Conservation (phyloP, 78 protist genomes). For the Dictyostelium capitatum region DNA sequence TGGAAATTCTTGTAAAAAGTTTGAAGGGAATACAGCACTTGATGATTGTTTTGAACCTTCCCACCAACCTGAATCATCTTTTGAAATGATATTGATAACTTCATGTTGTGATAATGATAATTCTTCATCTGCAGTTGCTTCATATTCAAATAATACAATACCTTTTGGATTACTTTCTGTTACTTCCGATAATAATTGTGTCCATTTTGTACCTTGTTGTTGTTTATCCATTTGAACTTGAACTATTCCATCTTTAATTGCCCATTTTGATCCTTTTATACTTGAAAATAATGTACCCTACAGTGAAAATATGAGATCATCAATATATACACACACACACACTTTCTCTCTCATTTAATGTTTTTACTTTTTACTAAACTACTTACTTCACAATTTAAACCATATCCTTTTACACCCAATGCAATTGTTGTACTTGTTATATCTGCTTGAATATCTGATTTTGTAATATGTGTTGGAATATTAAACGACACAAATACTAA, state of each 20-base stretch:
- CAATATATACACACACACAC: too few relatives aligned
- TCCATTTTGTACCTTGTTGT: slow-evolving; percentile 31
- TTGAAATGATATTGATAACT: background rate
- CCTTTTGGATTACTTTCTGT: slow-evolving; percentile 31
- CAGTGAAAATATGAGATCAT: background rate
- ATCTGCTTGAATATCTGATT: slow-evolving; percentile 39
- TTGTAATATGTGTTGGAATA: slow-evolving; percentile 13
- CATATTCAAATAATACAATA: slow-evolving; percentile 56
- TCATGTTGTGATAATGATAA: slow-evolving; percentile 24
- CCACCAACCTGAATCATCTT: slow-evolving; percentile 73
- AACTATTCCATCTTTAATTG: slow-evolving; percentile 13
- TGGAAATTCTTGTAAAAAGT: slow-evolving; percentile 40
- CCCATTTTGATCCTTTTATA: slow-evolving; percentile 45
- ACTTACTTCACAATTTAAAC: slow-evolving; percentile 27
- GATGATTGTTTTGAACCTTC: slow-evolving; percentile 31
- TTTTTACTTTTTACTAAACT: too few relatives aligned
- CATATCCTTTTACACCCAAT: slow-evolving; percentile 63
- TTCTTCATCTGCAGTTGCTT: slow-evolving; percentile 46
- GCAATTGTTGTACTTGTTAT: background rate
- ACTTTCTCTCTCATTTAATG: too few relatives aligned
- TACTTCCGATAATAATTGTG: background rate
- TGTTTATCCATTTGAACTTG: slow-evolving; percentile 35
- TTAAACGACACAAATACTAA: slow-evolving; percentile 25
- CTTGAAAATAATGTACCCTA: slow-evolving; percentile 34
- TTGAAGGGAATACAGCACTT: slow-evolving; percentile 45